Evolutionary conservation across 2,329 filamentous ascomycete species (phyloP).

Genomic region (Talaromyces pinophilus): DNA sequence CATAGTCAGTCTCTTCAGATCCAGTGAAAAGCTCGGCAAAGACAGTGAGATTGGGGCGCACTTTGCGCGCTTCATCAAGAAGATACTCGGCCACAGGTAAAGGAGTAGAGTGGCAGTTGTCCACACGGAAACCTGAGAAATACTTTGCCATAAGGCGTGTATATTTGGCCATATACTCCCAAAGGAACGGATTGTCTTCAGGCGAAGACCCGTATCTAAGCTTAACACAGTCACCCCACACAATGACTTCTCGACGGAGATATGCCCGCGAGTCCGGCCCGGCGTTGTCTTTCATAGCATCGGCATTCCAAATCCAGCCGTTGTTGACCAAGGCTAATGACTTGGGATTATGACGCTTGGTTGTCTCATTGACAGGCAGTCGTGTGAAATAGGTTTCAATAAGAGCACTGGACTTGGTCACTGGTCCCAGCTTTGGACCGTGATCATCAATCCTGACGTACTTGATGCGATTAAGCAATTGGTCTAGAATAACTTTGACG

Average conservation of each 20-base stretch:
- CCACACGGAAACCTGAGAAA: conserved; percentile 92
- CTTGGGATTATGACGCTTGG: conserved; percentile 71
- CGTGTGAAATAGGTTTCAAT: conserved; percentile 96
- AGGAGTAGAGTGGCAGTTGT: conserved; percentile 97
- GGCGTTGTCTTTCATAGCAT: conserved; percentile 90
- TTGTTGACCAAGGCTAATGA: conserved; percentile 89
- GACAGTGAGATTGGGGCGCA: conserved; percentile 84
- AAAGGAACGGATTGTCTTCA: conserved; percentile 87
- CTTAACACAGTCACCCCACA: conserved; percentile 99
- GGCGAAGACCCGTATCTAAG: conserved; percentile 80
- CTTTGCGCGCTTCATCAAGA: conserved; percentile 84
- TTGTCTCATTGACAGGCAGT: conserved; percentile 74
- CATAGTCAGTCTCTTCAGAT: conserved; percentile 91
- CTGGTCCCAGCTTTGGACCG: conserved; percentile 80
- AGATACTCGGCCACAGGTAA: conserved; percentile 93
- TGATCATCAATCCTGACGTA: conserved; percentile 92
- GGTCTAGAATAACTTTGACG: conserved; percentile 77
- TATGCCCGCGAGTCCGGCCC: conserved; percentile 90
- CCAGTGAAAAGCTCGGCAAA: conserved; percentile 95
- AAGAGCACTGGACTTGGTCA: conserved; percentile 74
- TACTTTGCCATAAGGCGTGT: conserved; percentile 90
- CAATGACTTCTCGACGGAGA: conserved; percentile 90
- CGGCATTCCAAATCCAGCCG: conserved; percentile 98
- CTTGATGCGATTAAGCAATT: conserved; percentile 91
- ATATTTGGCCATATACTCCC: conserved; percentile 94